Evolutionary conservation across 2,329 filamentous ascomycete species (phyloP).

Genomic region (Penicillium sp.): DNA sequence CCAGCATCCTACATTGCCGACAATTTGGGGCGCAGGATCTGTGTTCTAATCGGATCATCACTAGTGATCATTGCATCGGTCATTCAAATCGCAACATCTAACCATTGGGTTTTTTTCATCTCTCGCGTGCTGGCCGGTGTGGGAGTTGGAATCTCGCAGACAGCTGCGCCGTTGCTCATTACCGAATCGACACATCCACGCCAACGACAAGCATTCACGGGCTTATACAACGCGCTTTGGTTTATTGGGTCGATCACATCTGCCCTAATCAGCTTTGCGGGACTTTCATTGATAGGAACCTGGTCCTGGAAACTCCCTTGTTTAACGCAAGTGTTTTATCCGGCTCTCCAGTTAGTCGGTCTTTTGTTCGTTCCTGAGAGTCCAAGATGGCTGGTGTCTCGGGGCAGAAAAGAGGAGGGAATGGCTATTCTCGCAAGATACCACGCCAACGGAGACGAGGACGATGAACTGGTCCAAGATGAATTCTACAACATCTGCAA

Average conservation of each 20-base stretch:
- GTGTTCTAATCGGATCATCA: constrained; percentile 45
- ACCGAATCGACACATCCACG: constrained; percentile 33
- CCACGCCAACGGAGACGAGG: constrained; percentile 54
- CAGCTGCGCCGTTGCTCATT: constrained; percentile 30
- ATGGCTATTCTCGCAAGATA: constrained; percentile 59
- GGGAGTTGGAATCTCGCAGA: constrained; percentile 39
- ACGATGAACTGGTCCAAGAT: constrained; percentile 24
- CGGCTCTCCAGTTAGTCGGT: constrained; percentile 50
- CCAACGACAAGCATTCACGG: constrained; percentile 29
- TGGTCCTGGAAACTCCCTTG: constrained; percentile 61
- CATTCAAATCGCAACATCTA: constrained; percentile 23
- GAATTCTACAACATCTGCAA: constrained; percentile 29
- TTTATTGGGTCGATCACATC: constrained; percentile 26
- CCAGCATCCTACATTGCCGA: constrained; percentile 36
- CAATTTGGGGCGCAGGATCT: constrained; percentile 46
- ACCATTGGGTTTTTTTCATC: constrained; percentile 28
- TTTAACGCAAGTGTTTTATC: constrained; percentile 53
- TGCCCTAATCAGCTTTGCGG: constrained; percentile 17
- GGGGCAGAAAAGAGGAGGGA: constrained; percentile 59
- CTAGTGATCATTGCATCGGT: constrained; percentile 30
- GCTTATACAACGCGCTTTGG: constrained; percentile 34
- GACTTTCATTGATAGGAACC: constrained; percentile 16
- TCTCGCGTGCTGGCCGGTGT: constrained; percentile 36
- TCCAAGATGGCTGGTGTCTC: constrained; percentile 63
- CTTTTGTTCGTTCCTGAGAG: constrained; percentile 62